Conservation (phyloP, 495 filamentous ascomycete species). For the Daldinia concentrica region DNA sequence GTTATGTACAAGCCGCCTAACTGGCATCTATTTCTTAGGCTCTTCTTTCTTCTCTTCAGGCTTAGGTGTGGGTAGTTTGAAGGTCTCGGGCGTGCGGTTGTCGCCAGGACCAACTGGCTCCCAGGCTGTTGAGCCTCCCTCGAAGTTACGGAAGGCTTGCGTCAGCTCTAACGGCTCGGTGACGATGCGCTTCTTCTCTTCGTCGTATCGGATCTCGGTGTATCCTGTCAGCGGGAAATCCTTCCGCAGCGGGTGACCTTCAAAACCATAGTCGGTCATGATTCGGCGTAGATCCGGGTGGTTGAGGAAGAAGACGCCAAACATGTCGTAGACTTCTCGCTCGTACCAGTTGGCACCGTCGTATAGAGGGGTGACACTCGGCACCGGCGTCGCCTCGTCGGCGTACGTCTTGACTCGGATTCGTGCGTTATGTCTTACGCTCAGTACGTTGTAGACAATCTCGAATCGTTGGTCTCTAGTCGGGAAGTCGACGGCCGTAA, state of each 20-base stretch:
- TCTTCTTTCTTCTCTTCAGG: conserved; percentile 90
- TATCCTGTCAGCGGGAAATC: conserved; percentile 99
- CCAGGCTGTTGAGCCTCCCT: conserved; percentile 83
- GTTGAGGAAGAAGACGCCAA: conserved; percentile 93
- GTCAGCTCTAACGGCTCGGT: conserved; percentile 97
- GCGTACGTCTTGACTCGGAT: conserved; percentile 99
- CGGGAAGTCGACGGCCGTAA: conserved; percentile 95
- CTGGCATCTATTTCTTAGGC: conserved; percentile 80
- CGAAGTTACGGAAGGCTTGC: conserved; percentile 99
- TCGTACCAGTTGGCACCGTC: conserved; percentile 99
- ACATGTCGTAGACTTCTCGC: conserved; percentile 96
- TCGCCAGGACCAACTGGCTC: conserved; percentile 88
- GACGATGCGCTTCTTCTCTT: conserved; percentile 99
- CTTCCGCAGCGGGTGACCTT: conserved; percentile 96
- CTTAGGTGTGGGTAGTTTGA: conserved; percentile 94
- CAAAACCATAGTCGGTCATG: conserved; percentile 99
- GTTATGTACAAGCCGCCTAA: conserved; percentile 46
- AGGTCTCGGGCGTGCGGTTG: conserved; percentile 84
- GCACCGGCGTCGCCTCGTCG: conserved; percentile 94
- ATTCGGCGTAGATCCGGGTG: conserved; percentile 97
- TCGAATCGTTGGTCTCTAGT: conserved; percentile 95
- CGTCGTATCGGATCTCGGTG: conserved; percentile 96
- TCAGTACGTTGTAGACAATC: conserved; percentile 97
- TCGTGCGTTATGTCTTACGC: conserved; percentile 92
- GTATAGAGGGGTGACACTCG: conserved; percentile 83